Base-by-base conservation (phyloP, 331 rosid genomes). In the Arachis monticola region DNA sequence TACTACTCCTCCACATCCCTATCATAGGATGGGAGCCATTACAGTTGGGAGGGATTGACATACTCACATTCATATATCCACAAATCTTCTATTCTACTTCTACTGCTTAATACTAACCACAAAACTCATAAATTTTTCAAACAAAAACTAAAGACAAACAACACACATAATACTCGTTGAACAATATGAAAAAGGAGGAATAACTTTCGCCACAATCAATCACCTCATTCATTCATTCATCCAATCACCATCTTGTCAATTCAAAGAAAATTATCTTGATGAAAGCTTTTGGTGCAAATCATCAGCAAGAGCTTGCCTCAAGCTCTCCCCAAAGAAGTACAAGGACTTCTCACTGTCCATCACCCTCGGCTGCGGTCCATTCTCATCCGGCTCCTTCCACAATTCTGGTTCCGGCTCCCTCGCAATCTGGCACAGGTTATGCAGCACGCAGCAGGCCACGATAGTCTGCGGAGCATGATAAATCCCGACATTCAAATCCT, bases 231-330 rank as follows among this genome's bases (percentile, higher is more conserved):
- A 47, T 17, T 63, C 10, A 48, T 12, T 48, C 27, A 22, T 22
- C 27, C 27, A 22, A 22, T 22, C 27, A 22, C 27, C 27, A 22
- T 22, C 27, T 22, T 12, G 11, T 12, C 53, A 48, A 48, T 32
- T 32, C 38, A 32, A 32, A 2, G 38, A 32, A 32, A 62, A 51
- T 69, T 82, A 91, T 83, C 97, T 88, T 0, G 99, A 79, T 0
- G 96, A 87, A 55, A 92, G 99, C 80, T 95, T 92, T 22, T 90
- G 97, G 82, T 92, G 97, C 77, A 94, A 82, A 84, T 94, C 97
- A 78, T 90, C 93, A 32, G 97, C 96, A 22, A 92, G 71, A 27
- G 91, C 95, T 76, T 92, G 93, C 88, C 99, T 94, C 86, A 92
- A 69, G 83, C 74, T 90, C 75, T 92, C 99, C 60, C 93, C 96